Conservation (phyloP, 169 alveolate genomes). For the Amoebophrya sp. region DNA sequence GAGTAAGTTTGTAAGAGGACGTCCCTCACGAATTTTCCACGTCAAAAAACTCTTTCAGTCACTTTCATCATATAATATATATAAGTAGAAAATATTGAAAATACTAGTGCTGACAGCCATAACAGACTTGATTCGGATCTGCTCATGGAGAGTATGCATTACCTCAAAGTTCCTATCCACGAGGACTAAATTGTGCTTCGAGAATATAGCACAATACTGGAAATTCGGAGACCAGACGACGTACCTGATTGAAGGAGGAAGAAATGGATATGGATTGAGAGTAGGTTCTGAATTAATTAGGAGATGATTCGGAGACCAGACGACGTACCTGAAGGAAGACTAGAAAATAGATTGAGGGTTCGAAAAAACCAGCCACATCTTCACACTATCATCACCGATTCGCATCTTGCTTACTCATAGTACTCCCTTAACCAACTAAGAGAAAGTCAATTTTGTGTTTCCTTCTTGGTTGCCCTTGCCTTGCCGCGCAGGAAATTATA, state of each 20-base stretch:
- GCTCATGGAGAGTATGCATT: constrained; percentile 56
- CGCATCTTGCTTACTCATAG: too few relatives aligned
- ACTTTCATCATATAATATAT: not conserved
- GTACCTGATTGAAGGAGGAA: too few relatives aligned
- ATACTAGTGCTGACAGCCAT: constrained; percentile 58
- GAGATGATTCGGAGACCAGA: constrained; percentile 56
- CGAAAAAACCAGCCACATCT: too few relatives aligned
- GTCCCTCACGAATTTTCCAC: not conserved
- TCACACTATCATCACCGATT: too few relatives aligned
- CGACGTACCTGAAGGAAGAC: constrained; percentile 53
- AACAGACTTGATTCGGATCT: constrained; percentile 60
- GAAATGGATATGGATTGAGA: too few relatives aligned
- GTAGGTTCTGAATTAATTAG: too few relatives aligned
- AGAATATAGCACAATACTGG: constrained; percentile 53
- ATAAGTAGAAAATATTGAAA: not conserved
- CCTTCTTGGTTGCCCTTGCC: too few relatives aligned
- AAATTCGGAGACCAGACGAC: constrained; percentile 56
- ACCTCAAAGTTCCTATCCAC: constrained; percentile 50
- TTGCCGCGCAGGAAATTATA: too few relatives aligned
- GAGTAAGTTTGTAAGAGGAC: too few relatives aligned
- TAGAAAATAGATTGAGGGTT: too few relatives aligned
- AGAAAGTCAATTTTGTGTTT: too few relatives aligned
- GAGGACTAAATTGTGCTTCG: constrained; percentile 49
- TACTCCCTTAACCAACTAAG: too few relatives aligned
- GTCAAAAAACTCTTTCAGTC: not conserved